A percentile compares a stretch with the other conserved stretches of the same genome.
These are phyloP conservation scores for Leptographium wingfieldii DNA, from an alignment of 2,329 filamentous ascomycete species.

Conservation along the genomic window DNA sequence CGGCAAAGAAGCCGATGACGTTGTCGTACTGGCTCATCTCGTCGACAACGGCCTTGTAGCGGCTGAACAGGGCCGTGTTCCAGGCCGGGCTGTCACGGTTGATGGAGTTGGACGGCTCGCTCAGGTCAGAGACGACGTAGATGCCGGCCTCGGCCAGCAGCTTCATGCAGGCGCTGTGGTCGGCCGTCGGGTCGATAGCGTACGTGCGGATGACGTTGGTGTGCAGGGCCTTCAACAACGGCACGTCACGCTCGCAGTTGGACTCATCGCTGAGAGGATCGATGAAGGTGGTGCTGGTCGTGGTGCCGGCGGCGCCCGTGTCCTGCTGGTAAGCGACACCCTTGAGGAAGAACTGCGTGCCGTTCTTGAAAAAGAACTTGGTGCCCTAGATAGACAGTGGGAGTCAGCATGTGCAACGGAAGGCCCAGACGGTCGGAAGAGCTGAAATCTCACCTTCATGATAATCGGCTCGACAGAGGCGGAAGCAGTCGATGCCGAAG, in stretches of 20 bases:
- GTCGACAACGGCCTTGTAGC: constrained; percentile 79
- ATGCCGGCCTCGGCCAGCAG: constrained; percentile 74
- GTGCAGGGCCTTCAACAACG: constrained; percentile 60
- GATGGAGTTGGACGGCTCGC: constrained; percentile 71
- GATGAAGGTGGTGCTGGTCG: constrained; percentile 44
- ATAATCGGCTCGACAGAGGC: constrained; percentile 42
- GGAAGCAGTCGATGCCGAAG: no score
- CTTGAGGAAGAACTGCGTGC: constrained; percentile 62
- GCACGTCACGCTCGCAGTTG: constrained; percentile 74
- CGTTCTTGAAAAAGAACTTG: constrained; percentile 71
- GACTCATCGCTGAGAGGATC: constrained; percentile 69
- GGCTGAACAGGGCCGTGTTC: constrained; percentile 64
- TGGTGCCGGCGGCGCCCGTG: constrained; percentile 42
- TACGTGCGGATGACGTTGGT: constrained; percentile 96
- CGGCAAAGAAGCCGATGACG: constrained; percentile 93
- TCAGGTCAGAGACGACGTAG: constrained; percentile 88
- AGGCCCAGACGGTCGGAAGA: background rate
- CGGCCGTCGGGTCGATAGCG: constrained; percentile 65
- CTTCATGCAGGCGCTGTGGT: constrained; percentile 79
- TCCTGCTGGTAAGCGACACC: constrained; percentile 95
- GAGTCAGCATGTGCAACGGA: background rate
- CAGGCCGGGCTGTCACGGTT: constrained; percentile 68
- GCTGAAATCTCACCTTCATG: constrained; percentile 46
- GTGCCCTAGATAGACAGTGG: constrained; percentile 14
- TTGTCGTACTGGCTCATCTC: constrained; percentile 73